Evolutionary conservation across 108 stramenopile species (phyloP), one percentile per base, ranked within the genome.

Genomic region (Pelagomonas calceolata): DNA sequence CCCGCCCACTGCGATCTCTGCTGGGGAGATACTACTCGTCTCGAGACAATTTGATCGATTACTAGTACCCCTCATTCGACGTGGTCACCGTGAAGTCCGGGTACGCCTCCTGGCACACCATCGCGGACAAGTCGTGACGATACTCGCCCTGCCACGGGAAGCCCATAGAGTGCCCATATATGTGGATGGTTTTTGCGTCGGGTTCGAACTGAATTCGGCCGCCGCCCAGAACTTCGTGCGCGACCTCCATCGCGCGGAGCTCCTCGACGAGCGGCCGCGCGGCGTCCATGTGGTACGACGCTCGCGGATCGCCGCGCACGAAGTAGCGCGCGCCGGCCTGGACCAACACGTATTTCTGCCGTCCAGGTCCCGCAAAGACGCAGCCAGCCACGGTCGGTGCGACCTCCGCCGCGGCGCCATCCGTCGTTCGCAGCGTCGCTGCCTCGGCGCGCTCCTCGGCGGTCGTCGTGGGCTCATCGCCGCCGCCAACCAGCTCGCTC

Each of bases 391-490:
- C 39, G 39, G 39, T 43, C 39, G 39, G 51, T 12, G 21, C 51
- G 51, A 26, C 51, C 44, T 16, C 44, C 7, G 26, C 10, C 21
- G 51, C 3, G 7, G 21, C 51, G 51, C 51, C 51, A 1, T 1
- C 51, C 21, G 21, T 26, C 21, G 18, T 26, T 17, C 51, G 51
- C 51, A 60, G 18, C 7, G 51, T 26, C 7, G 51, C 51, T 26
- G 51, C 51, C 51, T 60, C 51, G 51, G 51, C 51, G 26, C 51
- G 51, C 51, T 60, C 51, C 51, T 60, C 51, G 51, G 51, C 21
- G 7, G 51, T 60, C 51, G 51, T 60, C 51, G 51, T 60, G 51
- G 44, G 44, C 44, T 45, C 44, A 45, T 45, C 44, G 44, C 44
- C 14, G 16, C 44, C 44, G 44, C 16, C 44, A 45, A 45, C n/a